A percentile compares a stretch with the other conserved stretches of the same genome.
phyloP scores from a whole-genome alignment of 495 filamentous ascomycete genomes.

The Aspergillus avenaceus region DNA sequence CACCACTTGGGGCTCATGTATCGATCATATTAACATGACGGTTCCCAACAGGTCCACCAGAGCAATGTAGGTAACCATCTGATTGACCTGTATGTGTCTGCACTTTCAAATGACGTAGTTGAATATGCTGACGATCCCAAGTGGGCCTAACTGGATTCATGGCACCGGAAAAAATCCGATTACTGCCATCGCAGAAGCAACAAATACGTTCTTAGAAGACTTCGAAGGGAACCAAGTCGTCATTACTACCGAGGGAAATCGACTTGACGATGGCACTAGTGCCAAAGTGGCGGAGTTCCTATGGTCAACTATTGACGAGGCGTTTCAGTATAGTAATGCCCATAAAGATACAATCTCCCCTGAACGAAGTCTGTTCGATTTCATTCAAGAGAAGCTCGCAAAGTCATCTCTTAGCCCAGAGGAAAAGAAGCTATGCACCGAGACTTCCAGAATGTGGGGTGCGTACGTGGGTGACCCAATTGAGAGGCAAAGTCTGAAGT shows the following conservation, averaged over 20 bases:
- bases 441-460: slow-evolving; percentile 77
- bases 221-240: slow-evolving; percentile 51
- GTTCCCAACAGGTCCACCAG: slow-evolving; percentile 34
- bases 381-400: slow-evolving; percentile 61
- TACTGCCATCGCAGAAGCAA: slow-evolving; percentile 66
- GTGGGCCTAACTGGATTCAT: slow-evolving; percentile 95
- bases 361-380: slow-evolving; percentile 70
- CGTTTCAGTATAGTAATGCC: slow-evolving; percentile 74
- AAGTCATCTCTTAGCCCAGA: slow-evolving; percentile 48
- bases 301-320: slow-evolving; percentile 76
- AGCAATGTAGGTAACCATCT: slow-evolving; percentile 32
- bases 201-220: slow-evolving; percentile 54
- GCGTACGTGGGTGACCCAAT: slow-evolving; percentile 80
- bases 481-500: slow-evolving; percentile 77
- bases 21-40: neutral
- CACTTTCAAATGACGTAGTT: neutral
- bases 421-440: slow-evolving; percentile 51
- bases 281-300: slow-evolving; percentile 55
- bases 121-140: slow-evolving; percentile 22
- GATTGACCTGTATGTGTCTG: slow-evolving; percentile 40
- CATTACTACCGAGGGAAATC: slow-evolving; percentile 60
- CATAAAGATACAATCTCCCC: slow-evolving; percentile 59
- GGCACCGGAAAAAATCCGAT: slow-evolving; percentile 85
- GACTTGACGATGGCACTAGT: slow-evolving; percentile 48
- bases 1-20: too few species aligned